Evolutionary conservation across 164 flowering plant species (phyloP), one percentile per base, ranked within the genome.

Genomic region (Vitis amurensis): DNA sequence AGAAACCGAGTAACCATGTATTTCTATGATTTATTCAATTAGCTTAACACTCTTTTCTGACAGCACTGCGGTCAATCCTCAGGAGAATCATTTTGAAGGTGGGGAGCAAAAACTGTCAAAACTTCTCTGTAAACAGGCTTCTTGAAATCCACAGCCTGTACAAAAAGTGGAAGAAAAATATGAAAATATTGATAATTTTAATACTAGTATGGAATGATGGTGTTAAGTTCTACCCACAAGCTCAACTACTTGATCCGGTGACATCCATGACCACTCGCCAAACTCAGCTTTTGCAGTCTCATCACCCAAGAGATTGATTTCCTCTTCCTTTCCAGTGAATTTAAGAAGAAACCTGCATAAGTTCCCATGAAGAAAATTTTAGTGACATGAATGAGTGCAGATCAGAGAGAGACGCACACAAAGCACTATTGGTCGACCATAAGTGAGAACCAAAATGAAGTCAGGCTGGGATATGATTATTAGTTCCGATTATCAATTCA

Each of bases 71-170:
- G 44, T 37, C 44, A 37, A 37, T 37, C 44, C 44, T 37, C 44
- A 6, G 44, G 44, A 37, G 44, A 3, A 37, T 37, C 44, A 0
- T 37, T 37, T 47, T 82, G 81, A 64, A 95, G 83, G 81, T 88
- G 52, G 1, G 91, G 88, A 7, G 82, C 66, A 67, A 95, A 95
- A 55, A 69, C 88, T 61, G 79, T 63, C 75, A 89, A 51, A 68
- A 90, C 98, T 83, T 93, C 91, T 68, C 87, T 75, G 73, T 95
- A 95, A 47, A 93, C 90, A 19, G 97, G 91, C 76, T 89, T 95
- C 87, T 95, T 95, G 81, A 95, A 95, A 58, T 85, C 89, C 70
- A 91, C 99, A 3, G 87, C 92, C 98, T 94, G 91, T 79, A 83
- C 59, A 68, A n/a, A 66, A 68, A 59, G 55, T 15, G 55, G 30